Evolutionary conservation across 768 basidiomycete genomes (phyloP), one percentile per base, ranked within the genome.

Genomic region (Suillus lakei): DNA sequence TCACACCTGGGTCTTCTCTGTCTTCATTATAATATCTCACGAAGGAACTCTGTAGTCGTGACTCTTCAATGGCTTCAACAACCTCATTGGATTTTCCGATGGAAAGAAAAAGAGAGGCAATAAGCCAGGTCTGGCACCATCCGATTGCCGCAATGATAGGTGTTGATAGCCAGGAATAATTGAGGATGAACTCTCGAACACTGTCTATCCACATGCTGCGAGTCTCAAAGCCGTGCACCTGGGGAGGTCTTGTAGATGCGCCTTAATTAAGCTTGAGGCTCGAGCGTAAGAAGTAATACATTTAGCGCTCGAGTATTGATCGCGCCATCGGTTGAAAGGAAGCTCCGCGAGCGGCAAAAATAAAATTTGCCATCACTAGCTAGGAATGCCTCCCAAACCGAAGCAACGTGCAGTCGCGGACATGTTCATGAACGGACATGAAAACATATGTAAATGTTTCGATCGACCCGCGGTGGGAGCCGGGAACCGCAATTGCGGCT

Each of bases 141-240:
- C 58, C 58, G 7, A 59, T 41, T 28, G 58, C 58, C 10, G 58
- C 58, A 28, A 59, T 59, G 38, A 59, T 59, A 7, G 58, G 58
- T 41, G 58, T 59, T 59, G 58, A 39, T 28, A 59, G 38, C 58
- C 58, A 59, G 26, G 58, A 59, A 59, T 59, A 41, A 18, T 59
- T 21, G 58, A 59, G 26, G 58, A 59, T 59, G 38, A 59, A 59
- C 10, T 59, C 16, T 41, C 58, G 58, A 12, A 59, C 58, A 28
- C 58, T 59, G 38, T 59, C 38, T 21, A 39, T 21, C 58, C 58
- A 59, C 58, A 59, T 59, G 3, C 51, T 51, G 15, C 28, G 8
- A 18, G 50, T 51, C 36, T 18, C 5, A 36, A 38, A 56, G 36
- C 13, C 55, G 34, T 36, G 34, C n/a, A 36, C 34, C 34, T n/a